Base-by-base conservation (phyloP, 108 stramenopile genomes). In the Discostella stelligeroides region DNA sequence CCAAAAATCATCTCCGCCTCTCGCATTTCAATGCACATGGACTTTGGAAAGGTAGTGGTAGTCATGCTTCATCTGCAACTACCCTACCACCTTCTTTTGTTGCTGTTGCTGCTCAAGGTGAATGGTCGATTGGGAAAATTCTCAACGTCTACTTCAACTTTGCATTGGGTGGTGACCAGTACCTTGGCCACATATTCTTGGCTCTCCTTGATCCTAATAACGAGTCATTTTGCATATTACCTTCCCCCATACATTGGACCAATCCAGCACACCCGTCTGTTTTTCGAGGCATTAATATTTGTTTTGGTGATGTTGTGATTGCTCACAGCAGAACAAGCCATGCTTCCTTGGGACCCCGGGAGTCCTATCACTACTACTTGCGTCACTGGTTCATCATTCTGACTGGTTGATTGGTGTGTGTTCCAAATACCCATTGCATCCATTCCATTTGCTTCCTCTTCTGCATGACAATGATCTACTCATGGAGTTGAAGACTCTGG, bases 31-130 rank as follows among this genome's bases (percentile, higher is more conserved):
- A 70, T 51, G 40, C 79, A 12, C 77, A 84, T 59, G 74, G 79
- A 34, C 15, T 84, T 17, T 27, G 76, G 12, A 81, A 85, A 65
- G 84, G 77, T n/a, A n/a, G n/a, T n/a, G n/a, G n/a, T n/a, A n/a
- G n/a, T n/a, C n/a, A n/a, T n/a, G n/a, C n/a, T n/a, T n/a, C n/a
- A n/a, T n/a, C n/a, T n/a, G n/a, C n/a, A n/a, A n/a, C n/a, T n/a
- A n/a, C n/a, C n/a, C n/a, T n/a, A n/a, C n/a, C n/a, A n/a, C 79
- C 85, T 4, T 65, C 73, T 12, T 62, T 82, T 49, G 37, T 67
- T 25, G 63, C 82, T 12, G 60, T 86, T 56, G 70, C 71, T 7
- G 29, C 51, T 8, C 47, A 72, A 7, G 84, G 81, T 12, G 84
- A 82, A 17, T 85, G 77, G 84, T 54, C 41, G 4, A 62, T 79